Base-by-base conservation (phyloP, 768 basidiomycete species). In the Hericium coralloides region DNA sequence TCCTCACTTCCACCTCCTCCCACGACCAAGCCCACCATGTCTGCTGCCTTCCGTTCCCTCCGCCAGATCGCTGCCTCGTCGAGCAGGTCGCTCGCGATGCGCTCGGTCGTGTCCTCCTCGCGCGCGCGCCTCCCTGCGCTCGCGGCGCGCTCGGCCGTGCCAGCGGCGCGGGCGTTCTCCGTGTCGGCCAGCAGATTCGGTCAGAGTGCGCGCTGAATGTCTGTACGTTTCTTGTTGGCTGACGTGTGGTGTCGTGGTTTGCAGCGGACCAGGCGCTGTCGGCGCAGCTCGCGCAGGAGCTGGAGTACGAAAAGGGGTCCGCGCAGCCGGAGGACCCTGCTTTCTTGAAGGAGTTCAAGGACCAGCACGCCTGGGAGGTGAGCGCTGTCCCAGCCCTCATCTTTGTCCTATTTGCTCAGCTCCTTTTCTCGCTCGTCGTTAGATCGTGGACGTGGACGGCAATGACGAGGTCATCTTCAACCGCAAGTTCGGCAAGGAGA, bases 401-500 rank as follows among this genome's bases (percentile, higher is more conserved):
- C 38, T 47, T 22, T n/a, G 60, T 26, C 7, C 17, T 45, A 39
- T 36, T 2, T 43, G 1, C 36, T 53, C 38, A 38, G 52, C 31
- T 15, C 31, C 31, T 31, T 31, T 31, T 31, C 31, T 31, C 7
- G 31, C 41, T 36, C 20, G 38, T 54, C 36, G 38, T 39, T 59
- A 91, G 85, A 78, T 98, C 62, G 77, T 83, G 56, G 89, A 95
- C 68, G 69, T 69, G 12, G 62, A 73, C 5, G 89, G 87, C 38
- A 79, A 82, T 55, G 94, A 95, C 69, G 94, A 97, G 70, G 83
- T 98, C 39, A 72, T 79, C 23, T 72, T 98, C 45, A 75, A 75
- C n/a, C 84, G 94, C 63, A 85, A 83, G 63, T 95, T 92, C 70
- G 94, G 92, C 59, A 92, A 91, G 64, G 95, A 98, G 73, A 80